Base-by-base conservation (phyloP, 805 yeast genomes). In the Metschnikowia corniflorae region DNA sequence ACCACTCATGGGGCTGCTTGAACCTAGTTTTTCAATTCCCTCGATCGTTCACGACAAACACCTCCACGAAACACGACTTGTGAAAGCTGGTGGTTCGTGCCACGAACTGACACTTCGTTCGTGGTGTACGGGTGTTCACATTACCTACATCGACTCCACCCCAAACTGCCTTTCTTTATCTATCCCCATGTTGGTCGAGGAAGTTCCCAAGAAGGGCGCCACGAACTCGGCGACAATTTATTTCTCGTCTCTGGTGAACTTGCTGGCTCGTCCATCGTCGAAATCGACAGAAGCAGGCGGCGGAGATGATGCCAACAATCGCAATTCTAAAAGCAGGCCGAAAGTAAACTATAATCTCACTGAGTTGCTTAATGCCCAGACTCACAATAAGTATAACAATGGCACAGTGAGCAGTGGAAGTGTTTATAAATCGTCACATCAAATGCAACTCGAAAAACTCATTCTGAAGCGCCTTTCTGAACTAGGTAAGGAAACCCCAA, bases 311-410 rank as follows among this genome's bases (percentile, higher is more conserved):
- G 51, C 47, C n/a, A 43, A 42, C 16, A 43, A 45, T 28, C 47
- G 50, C 13, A 56, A 52, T 21, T 51, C 57, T 39, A 63, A 62
- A 40, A 60, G 57, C 39, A 51, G 71, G 29, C 62, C 69, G 12
- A 68, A 68, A 42, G 70, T 68, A 38, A 68, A 68, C 51, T 68
- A 68, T 45, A 68, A 68, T 48, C 55, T 68, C 31, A 68, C 61
- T 23, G 65, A 55, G 37, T 52, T 68, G 39, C 63, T 68, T 65
- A 61, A 65, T 46, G 67, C 66, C 5, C 73, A 68, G 38, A 62
- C 64, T 1, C 68, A 61, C 40, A 58, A 55, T 2, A 56, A 56
- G 37, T 61, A 54, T 27, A 45, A 49, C 25, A 55, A 37, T 25
- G 54, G 54, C 23, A 28, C 40, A n/a, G 45, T 40, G 10, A 39